A percentile compares a stretch with the other conserved stretches of the same genome.
Conservation (phyloP, 306 rosid species). For the Canavalia gladiata region DNA sequence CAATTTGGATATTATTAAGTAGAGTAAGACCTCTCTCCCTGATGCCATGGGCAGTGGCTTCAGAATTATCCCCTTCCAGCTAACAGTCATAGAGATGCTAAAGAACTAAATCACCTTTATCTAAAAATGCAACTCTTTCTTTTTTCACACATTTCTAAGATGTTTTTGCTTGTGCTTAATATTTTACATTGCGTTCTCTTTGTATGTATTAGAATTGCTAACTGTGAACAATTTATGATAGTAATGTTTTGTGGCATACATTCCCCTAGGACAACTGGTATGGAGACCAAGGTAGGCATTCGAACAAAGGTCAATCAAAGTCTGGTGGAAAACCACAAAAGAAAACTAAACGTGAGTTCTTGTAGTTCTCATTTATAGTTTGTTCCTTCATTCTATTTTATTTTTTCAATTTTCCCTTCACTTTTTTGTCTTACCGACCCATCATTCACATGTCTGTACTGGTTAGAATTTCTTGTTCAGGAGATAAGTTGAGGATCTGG, state of each 20-base stretch:
- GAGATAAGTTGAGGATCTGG: slow-evolving; percentile 10
- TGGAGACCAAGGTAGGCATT: slow-evolving; percentile 44
- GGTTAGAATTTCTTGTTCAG: slow-evolving; percentile 17
- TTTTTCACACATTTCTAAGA: slow-evolving; percentile 25
- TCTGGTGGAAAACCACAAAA: slow-evolving; percentile 65
- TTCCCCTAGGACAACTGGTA: slow-evolving; percentile 51
- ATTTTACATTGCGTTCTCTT: background rate
- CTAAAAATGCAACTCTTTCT: background rate
- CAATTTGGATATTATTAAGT: background rate
- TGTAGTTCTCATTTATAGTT: slow-evolving; percentile 11
- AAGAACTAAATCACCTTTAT: slow-evolving; percentile 28
- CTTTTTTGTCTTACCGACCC: slow-evolving; percentile 10
- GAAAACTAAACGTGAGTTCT: slow-evolving; percentile 68
- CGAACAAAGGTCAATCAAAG: slow-evolving; percentile 62
- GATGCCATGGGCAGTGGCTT: slow-evolving; percentile 10
- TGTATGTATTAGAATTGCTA: slow-evolving; percentile 21
- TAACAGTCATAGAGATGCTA: slow-evolving; percentile 25
- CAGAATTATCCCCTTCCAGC: background rate
- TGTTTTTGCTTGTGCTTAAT: slow-evolving; percentile 24
- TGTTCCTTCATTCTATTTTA: background rate
- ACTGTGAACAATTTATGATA: background rate
- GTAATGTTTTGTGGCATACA: slow-evolving; percentile 35
- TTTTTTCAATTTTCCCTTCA: background rate
- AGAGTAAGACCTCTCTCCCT: slow-evolving; percentile 10
- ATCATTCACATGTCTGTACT: background rate